Percentiles rank a stretch among this genome's conserved stretches.
phyloP scores from a whole-genome alignment of 805 yeast genomes.

The Cyberlindnera misumaiensis region DNA sequence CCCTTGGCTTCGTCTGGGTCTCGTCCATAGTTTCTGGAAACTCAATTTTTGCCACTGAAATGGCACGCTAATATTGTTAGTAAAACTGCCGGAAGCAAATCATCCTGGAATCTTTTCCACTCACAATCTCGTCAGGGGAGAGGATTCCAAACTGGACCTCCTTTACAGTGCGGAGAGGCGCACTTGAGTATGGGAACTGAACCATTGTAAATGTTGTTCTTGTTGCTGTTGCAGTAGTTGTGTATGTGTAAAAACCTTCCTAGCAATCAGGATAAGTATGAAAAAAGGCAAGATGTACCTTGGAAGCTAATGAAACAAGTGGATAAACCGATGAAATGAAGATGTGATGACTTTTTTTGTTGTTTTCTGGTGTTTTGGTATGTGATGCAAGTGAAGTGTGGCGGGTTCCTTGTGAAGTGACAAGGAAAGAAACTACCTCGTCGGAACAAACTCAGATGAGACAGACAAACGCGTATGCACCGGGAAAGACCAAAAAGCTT shows the following conservation, averaged over 20 bases:
- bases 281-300: constrained; percentile 2
- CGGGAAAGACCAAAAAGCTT: not conserved
- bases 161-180: constrained; percentile 94
- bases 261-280: not conserved
- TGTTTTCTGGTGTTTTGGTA: not conserved
- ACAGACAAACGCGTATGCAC: no score
- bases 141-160: constrained; percentile 98
- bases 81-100: constrained; percentile 1
- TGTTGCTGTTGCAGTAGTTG: constrained; percentile 1
- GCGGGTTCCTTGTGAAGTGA: no score
- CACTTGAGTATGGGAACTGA: constrained; percentile 89
- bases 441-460: not conserved
- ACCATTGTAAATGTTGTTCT: constrained; percentile 26
- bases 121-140: constrained; percentile 87
- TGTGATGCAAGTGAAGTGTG: no score
- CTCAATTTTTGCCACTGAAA: constrained; percentile 95
- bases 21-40: constrained; percentile 99
- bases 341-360: constrained; percentile 3
- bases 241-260: constrained; percentile 2
- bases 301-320: not conserved
- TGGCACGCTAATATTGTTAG: constrained; percentile 57
- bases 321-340: constrained; percentile 1
- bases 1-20: constrained; percentile 87
- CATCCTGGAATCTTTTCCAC: constrained; percentile 13
- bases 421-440: not conserved